These are phyloP conservation scores for Strigomonas galati DNA, from an alignment of 208 protist genomes.

Conservation along the genomic window DNA sequence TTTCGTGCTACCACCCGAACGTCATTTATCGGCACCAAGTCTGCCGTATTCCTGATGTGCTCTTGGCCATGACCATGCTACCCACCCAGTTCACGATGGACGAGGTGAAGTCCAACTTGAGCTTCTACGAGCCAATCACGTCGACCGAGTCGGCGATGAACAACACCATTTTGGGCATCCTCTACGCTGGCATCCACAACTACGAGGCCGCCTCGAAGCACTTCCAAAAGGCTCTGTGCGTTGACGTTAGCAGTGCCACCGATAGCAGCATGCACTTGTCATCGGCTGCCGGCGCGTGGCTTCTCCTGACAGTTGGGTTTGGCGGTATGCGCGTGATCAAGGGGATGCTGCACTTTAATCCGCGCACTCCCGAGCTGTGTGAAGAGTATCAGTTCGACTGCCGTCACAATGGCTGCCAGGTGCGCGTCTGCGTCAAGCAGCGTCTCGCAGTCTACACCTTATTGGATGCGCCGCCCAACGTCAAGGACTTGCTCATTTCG, in stretches of 20 bases:
- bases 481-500: conserved; percentile 60
- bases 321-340: conserved; percentile 74
- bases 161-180: conserved; percentile 66
- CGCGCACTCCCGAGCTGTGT: conserved; percentile 62
- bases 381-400: conserved; percentile 76
- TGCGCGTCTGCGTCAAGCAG: conserved; percentile 60
- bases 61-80: conserved; percentile 76
- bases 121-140: conserved; percentile 87
- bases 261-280: conserved; percentile 73
- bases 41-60: conserved; percentile 78
- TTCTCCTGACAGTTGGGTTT: conserved; percentile 73
- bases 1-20: conserved; percentile 70
- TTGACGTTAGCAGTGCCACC: conserved; percentile 74
- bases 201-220: conserved; percentile 60
- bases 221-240: conserved; percentile 49
- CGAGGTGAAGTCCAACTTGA: conserved; percentile 76
- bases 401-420: conserved; percentile 70
- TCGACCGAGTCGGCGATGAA: conserved; percentile 73
- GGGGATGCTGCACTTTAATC: conserved; percentile 81
- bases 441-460: conserved; percentile 76
- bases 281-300: conserved; percentile 79
- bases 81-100: conserved; percentile 73
- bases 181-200: conserved; percentile 61
- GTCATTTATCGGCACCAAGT: conserved; percentile 87
- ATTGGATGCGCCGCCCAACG: conserved; percentile 32